phyloP scores from a whole-genome alignment of 495 filamentous ascomycete genomes.

The Glarea lozoyensis region DNA sequence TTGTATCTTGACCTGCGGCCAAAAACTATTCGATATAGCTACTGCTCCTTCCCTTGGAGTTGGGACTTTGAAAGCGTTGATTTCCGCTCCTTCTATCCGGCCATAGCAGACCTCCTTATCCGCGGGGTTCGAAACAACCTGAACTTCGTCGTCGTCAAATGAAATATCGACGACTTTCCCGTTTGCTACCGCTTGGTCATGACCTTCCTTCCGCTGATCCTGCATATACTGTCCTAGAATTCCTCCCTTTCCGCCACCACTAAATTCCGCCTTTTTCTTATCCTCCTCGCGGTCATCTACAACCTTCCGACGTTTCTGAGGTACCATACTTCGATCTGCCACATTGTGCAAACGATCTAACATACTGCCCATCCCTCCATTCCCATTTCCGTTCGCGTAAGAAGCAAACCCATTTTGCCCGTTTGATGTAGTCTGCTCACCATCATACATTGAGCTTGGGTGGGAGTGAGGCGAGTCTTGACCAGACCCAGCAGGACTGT shows the following conservation, averaged over 20 bases:
- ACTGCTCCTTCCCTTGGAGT: constrained; percentile 50
- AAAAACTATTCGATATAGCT: constrained; percentile 39
- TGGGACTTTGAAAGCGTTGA: constrained; percentile 61
- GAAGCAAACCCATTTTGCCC: constrained; percentile 8
- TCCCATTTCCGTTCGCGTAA: constrained; percentile 12
- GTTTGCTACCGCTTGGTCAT: constrained; percentile 25
- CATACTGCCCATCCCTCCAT: constrained; percentile 31
- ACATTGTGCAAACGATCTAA: constrained; percentile 70
- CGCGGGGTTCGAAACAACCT: constrained; percentile 30
- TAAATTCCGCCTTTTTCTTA: constrained; percentile 30
- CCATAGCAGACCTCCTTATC: constrained; percentile 79
- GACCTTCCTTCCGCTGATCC: constrained; percentile 37
- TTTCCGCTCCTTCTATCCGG: constrained; percentile 56
- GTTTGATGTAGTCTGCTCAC: neutral
- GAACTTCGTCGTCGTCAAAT: constrained; percentile 32
- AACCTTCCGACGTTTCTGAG: constrained; percentile 58
- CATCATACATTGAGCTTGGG: neutral
- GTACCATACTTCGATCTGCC: constrained; percentile 48
- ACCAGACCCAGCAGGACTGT: constrained; percentile 22
- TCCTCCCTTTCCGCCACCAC: constrained; percentile 40
- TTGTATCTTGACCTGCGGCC: constrained; percentile 66
- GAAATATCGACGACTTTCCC: constrained; percentile 36
- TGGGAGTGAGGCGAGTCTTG: neutral
- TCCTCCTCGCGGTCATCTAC: constrained; percentile 33
- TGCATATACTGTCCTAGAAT: constrained; percentile 57